phyloP scores from a whole-genome alignment of 2,329 filamentous ascomycete species.

The Decorospora gaudefroyi region DNA sequence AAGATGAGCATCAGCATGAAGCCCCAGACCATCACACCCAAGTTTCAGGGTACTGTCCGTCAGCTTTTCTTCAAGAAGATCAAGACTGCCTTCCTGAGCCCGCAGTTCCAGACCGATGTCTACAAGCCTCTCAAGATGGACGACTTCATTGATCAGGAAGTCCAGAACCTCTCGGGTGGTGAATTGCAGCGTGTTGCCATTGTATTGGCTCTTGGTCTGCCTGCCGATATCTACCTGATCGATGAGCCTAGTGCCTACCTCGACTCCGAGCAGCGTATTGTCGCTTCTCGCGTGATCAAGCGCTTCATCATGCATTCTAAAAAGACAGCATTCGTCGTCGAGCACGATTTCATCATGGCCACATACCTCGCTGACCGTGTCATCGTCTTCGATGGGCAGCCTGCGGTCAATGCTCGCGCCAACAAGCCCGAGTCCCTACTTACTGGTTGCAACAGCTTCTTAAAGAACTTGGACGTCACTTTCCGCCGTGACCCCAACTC shows the following conservation, averaged over 20 bases:
- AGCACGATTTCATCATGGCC: conserved; percentile 99
- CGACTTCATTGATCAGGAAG: conserved; percentile 99
- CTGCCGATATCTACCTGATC: conserved; percentile 97
- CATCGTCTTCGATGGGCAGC: conserved; percentile 96
- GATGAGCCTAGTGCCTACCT: conserved; percentile 87
- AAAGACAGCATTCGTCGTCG: conserved; percentile 98
- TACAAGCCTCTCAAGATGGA: conserved; percentile 99
- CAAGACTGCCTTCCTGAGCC: conserved; percentile 92
- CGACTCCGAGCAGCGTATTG: conserved; percentile 98
- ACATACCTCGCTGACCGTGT: conserved; percentile 86
- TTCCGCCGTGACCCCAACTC: conserved; percentile 98
- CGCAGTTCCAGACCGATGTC: conserved; percentile 99
- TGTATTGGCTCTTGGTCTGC: conserved; percentile 91
- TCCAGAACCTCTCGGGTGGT: conserved; percentile 98
- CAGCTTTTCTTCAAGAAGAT: conserved; percentile 99
- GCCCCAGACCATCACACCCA: conserved; percentile 98
- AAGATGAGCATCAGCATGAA: conserved; percentile 99
- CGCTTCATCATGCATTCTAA: conserved; percentile 99
- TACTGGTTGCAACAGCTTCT: conserved; percentile 93
- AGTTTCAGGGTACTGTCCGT: conserved; percentile 94
- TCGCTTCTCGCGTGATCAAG: conserved; percentile 97
- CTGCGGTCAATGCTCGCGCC: conserved; percentile 83
- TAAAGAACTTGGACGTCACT: conserved; percentile 95
- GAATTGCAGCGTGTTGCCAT: conserved; percentile 99
- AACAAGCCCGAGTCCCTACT: conserved; percentile 90